Base-by-base conservation (phyloP, 2,329 filamentous ascomycete species). In the Xylaria sp. region DNA sequence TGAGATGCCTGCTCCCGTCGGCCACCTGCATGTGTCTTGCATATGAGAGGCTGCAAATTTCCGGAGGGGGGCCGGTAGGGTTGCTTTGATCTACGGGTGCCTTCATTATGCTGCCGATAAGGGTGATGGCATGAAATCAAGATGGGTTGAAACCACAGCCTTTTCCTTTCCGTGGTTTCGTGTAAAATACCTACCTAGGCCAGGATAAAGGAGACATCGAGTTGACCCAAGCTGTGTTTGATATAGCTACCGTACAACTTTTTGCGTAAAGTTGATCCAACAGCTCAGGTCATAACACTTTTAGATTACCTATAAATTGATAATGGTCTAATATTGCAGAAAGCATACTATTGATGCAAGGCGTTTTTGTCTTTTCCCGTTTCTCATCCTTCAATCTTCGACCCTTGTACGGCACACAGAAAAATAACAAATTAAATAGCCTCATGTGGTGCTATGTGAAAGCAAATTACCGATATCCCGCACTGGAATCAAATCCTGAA, bases 21-120 rank as follows among this genome's bases (percentile, higher is more conserved):
- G n/a, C 40, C 53, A 27, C 27, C 66, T 55, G 61, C 69, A 69
- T 69, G 37, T 54, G 54, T 54, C 66, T 63, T 60, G 63, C 60
- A 60, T 63, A 57, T 50, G 40, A 10, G 32, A 29, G 44, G 23
- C 37, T 58, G 40, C 23, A 18, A 58, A 44, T 44, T 29, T 58
- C 55, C 25, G 55, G 16, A 8, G 16, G n/a, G 37, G 23, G 21
- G n/a, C 8, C 8, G 32, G 6, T 10, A 35, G 32, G 32, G 1
- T 32, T 27, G 23, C n/a, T 12, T 2, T 3, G 50, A n/a, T 29
- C 25, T 25, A 32, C 32, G n/a, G n/a, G 51, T 12, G 8, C 18
- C n/a, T 53, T 10, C n/a, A 48, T 23, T 48, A 25, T n/a, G 21
- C 44, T 10, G 44, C 21, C 10, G 10, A 23, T 25, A 23, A 48